phyloP scores from a whole-genome alignment of 768 basidiomycete genomes.

The Pleurotus pulmonarius region DNA sequence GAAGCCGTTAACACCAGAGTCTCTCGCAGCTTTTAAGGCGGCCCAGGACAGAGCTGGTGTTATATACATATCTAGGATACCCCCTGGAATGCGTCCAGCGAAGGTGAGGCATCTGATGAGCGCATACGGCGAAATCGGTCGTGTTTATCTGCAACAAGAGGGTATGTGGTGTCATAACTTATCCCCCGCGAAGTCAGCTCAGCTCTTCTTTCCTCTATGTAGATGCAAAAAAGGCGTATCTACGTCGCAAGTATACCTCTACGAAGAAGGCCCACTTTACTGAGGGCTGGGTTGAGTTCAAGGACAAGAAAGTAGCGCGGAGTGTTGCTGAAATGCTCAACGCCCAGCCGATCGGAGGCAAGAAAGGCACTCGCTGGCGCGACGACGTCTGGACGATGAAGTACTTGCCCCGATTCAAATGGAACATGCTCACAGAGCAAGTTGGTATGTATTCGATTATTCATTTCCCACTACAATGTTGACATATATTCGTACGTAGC shows the following conservation, averaged over 20 bases:
- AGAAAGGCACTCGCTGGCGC: constrained; percentile 85
- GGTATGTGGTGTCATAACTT: constrained; percentile 39
- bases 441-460: constrained; percentile 63
- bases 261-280: constrained; percentile 87
- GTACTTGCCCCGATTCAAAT: constrained; percentile 96
- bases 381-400: constrained; percentile 99
- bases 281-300: constrained; percentile 99
- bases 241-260: constrained; percentile 74
- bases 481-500: constrained; percentile 50
- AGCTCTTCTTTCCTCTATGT: neutral
- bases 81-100: constrained; percentile 95
- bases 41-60: constrained; percentile 79
- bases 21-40: constrained; percentile 69
- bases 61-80: constrained; percentile 92
- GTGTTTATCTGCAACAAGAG: constrained; percentile 92
- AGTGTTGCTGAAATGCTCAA: constrained; percentile 94
- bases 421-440: constrained; percentile 98
- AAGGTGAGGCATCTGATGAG: constrained; percentile 95
- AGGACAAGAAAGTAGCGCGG: constrained; percentile 87
- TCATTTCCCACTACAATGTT: neutral
- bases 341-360: constrained; percentile 91
- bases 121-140: constrained; percentile 83
- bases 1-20: constrained; percentile 73
- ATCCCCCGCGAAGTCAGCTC: neutral
- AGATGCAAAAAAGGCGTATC: constrained; percentile 88